Base-by-base conservation (phyloP, 345 rosid species). In the Brassica cretica region DNA sequence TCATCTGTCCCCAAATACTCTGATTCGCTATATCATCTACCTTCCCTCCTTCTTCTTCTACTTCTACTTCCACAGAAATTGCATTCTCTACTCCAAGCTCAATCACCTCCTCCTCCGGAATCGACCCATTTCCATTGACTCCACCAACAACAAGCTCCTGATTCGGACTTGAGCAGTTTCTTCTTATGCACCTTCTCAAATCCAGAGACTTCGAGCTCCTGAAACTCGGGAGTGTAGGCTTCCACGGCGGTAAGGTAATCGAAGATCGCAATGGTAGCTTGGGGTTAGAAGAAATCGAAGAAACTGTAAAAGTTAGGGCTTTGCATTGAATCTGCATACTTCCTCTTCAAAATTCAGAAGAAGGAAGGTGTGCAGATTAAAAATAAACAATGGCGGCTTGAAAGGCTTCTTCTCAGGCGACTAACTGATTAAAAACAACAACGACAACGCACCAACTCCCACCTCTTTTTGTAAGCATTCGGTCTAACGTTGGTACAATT, bases 1-100 rank as follows among this genome's bases (percentile, higher is more conserved):
- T 90, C 83, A 90, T 78, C 78, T 91, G 98, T n/a, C 83, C 80
- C 96, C 89, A 93, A 39, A 94, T 78, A 68, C 86, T 84, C 88
- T 81, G 96, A 82, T 81, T 76, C 81, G 78, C 88, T 72, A 91
- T 83, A 5, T 82, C 89, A 68, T 80, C 87, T 10, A 21, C 59
- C 76, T 70, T 72, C 68, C 18, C 75, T 66, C 4, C 73, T 65
- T n/a, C 14, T 66, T 5, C 73, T 65, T n/a, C 14, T 33, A n/a
- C 72, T 58, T 12, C 73, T 56, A n/a, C 73, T 21, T 44, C 83
- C 35, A 62, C 18, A 6, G 76, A 66, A 49, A 66, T 75, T 37
- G 25, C 8, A 64, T 64, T 21, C 6, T 66, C 72, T 27, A 24
- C 58, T 39, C 8, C 41, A 18, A 72, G 19, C 76, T 77, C 81